Evolutionary conservation across 176 grass and related monocot species (phyloP).

Genomic region (Aegilops tauschii): DNA sequence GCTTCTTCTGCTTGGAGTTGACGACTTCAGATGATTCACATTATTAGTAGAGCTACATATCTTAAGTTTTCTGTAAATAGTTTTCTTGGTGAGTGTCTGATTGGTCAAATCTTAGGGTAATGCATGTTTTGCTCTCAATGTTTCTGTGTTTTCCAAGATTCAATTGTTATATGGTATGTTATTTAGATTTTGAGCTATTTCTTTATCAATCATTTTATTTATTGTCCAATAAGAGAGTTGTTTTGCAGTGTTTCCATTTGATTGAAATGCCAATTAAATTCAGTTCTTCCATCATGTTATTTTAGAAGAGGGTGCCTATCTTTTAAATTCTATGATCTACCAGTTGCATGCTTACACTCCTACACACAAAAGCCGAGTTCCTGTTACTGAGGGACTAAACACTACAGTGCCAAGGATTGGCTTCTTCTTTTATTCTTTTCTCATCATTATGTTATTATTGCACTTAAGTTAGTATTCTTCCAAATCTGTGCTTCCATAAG

Average conservation of each 20-base stretch:
- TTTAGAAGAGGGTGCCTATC: not conserved
- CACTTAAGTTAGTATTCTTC: not conserved
- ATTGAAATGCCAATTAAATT: not conserved
- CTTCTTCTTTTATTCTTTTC: not conserved
- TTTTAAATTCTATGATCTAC: not conserved
- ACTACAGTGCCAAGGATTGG: not conserved
- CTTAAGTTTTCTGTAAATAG: conserved; percentile 2
- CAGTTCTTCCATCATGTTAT: not conserved
- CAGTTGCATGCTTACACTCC: not conserved
- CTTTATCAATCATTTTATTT: not conserved
- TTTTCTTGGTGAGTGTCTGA: not conserved
- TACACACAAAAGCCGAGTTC: not conserved
- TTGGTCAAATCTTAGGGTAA: not conserved
- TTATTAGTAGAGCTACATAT: conserved; percentile 14
- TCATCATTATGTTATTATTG: not conserved
- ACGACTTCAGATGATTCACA: not conserved
- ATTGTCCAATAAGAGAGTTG: not conserved
- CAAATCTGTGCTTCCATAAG: not conserved
- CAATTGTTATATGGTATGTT: not conserved
- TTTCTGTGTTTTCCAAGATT: not conserved
- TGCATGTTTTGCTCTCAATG: not conserved
- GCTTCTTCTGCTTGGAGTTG: not conserved
- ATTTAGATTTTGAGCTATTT: not conserved
- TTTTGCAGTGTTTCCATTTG: not conserved
- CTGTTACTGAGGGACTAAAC: not conserved